These are phyloP conservation scores for Salix viminalis DNA, from an alignment of 345 rosid genomes.

Conservation along the genomic window DNA sequence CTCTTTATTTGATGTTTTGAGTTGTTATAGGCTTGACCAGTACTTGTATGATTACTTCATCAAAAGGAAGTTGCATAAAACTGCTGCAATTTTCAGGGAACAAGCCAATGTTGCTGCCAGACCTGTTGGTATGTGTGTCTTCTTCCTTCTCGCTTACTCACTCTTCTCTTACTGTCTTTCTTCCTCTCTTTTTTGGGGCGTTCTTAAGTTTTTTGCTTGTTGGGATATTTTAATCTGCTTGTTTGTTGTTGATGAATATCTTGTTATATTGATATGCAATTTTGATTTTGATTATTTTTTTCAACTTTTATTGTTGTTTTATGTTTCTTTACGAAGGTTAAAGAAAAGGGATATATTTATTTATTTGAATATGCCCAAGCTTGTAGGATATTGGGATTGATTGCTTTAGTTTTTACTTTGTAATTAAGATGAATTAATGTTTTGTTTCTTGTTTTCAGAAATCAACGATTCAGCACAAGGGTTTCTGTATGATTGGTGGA, in stretches of 20 bases:
- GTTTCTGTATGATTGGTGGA: constrained; percentile 41
- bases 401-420: no score
- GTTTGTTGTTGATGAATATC: no score
- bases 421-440: neutral
- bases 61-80: constrained; percentile 26
- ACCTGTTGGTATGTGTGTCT: constrained; percentile 21
- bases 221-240: no score
- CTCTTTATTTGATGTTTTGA: neutral
- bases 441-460: constrained; percentile 17
- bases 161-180: neutral
- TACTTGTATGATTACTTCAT: constrained; percentile 40
- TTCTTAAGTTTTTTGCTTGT: neutral
- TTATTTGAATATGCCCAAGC: no score
- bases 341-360: no score
- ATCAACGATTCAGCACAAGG: constrained; percentile 19
- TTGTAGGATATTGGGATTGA: no score
- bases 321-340: no score
- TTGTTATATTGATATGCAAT: no score
- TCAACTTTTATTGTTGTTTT: no score
- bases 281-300: no score
- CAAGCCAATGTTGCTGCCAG: constrained; percentile 24
- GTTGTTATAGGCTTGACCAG: constrained; percentile 26
- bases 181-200: neutral
- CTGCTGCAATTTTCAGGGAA: constrained; percentile 29
- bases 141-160: neutral